Evolutionary conservation across 768 basidiomycete genomes (phyloP), one percentile per base, ranked within the genome.

Genomic region (Mycena maculata): DNA sequence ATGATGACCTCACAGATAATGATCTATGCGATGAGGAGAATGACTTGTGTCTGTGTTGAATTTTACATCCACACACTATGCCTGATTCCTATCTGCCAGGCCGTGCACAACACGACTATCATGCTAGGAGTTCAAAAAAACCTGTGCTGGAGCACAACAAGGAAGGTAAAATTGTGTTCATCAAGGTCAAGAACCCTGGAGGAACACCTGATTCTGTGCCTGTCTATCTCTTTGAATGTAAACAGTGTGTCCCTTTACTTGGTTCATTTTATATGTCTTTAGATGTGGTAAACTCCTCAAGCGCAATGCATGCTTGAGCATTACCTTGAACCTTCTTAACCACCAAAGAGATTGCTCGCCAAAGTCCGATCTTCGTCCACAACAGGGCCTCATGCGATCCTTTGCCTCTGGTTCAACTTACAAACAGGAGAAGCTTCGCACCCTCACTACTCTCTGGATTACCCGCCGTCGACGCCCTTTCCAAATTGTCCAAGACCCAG

Each of bases 151-250:
- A 52, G 30, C 30, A 25, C 5, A 28, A 49, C 27, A 49, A 28
- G 27, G 27, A 49, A 12, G 48, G 48, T 28, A 12, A 4, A n/a
- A 52, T 52, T 31, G 49, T 52, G 49, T 52, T 16, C 18, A n/a
- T n/a, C 7, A 33, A 31, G 49, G 49, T 33, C 11, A 52, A 52
- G 49, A 23, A 23, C 45, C 42, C 48, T 16, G 48, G 48, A 28
- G 48, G 28, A 28, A 28, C 28, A 6, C 48, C 48, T 28, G 16
- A 33, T 3, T 49, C 30, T 30, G 18, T 52, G 18, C 49, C 49
- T n/a, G 18, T 33, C 30, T 52, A 52, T 52, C 11, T 52, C 18
- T 52, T 52, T 22, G 49, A 52, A 52, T 52, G 49, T 33, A 31
- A 12, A 4, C 49, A 33, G 49, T 52, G 49, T n/a, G 49, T 52